A percentile compares a stretch with the other conserved stretches of the same genome.
Evolutionary conservation across 2,329 filamentous ascomycete genomes (phyloP).

Genomic region (Aschersonia sp.): DNA sequence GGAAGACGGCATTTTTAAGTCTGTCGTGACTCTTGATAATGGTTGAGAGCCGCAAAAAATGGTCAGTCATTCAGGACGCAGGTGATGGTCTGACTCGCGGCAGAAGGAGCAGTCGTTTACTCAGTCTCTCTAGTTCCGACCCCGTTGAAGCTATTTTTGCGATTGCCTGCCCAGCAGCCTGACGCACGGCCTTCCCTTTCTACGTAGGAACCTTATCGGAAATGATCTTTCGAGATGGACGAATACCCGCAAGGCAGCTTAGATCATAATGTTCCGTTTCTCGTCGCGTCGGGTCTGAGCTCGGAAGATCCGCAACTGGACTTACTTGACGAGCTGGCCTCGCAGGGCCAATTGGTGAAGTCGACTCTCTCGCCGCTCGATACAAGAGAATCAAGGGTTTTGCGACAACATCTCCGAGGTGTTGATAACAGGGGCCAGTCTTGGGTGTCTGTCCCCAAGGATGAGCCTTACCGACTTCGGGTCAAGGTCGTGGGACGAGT

Average conservation of each 20-base stretch:
- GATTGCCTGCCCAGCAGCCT: constrained; percentile 1
- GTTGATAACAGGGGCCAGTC: constrained; percentile 50
- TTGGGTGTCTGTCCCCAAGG: constrained; percentile 48
- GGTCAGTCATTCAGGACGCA: too few relatives aligned
- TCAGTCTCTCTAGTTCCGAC: background rate
- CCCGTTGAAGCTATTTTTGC: background rate
- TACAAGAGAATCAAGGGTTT: constrained; percentile 46
- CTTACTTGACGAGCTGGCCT: constrained; percentile 36
- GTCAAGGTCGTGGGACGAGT: constrained; percentile 70
- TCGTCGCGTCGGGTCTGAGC: constrained; percentile 66
- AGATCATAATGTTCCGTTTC: constrained; percentile 72
- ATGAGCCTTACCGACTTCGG: constrained; percentile 45
- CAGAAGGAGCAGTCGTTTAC: too few relatives aligned
- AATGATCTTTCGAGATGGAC: constrained; percentile 43
- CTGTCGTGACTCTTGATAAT: too few relatives aligned
- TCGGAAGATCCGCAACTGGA: constrained; percentile 23
- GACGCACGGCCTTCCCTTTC: background rate
- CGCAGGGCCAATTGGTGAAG: constrained; percentile 45
- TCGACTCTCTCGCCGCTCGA: constrained; percentile 59
- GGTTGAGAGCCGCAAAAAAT: too few relatives aligned
- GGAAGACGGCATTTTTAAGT: too few relatives aligned
- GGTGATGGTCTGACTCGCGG: too few relatives aligned
- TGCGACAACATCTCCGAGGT: constrained; percentile 52
- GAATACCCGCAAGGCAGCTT: constrained; percentile 68
- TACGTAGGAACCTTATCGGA: too few relatives aligned